A percentile compares a stretch with the other conserved stretches of the same genome.
phyloP scores from a whole-genome alignment of 2,329 filamentous ascomycete genomes.

The Myriosclerotinia duriaeana region DNA sequence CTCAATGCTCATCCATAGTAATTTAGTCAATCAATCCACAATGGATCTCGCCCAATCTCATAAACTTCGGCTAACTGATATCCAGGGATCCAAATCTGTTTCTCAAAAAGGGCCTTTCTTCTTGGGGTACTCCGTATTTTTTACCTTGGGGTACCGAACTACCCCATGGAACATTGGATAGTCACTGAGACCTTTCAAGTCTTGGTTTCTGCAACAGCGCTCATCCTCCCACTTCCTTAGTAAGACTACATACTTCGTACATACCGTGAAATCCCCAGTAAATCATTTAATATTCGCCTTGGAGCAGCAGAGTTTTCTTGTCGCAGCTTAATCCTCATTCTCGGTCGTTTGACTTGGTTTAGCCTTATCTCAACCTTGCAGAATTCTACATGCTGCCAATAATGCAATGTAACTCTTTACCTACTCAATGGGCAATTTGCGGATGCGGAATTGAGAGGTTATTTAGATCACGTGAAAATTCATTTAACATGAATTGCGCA shows the following conservation, averaged over 20 bases:
- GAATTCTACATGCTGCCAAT: background rate
- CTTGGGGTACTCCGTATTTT: conserved; percentile 20
- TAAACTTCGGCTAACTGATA: conserved; percentile 14
- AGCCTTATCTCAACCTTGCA: conserved; percentile 15
- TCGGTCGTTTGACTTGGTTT: conserved; percentile 3
- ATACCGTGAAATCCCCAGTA: conserved; percentile 4
- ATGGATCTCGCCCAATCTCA: conserved; percentile 4
- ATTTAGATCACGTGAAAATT: background rate
- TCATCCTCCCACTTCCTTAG: background rate
- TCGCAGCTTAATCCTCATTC: conserved; percentile 1
- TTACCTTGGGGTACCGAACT: conserved; percentile 12
- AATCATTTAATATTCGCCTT: background rate
- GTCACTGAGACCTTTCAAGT: background rate
- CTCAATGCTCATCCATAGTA: background rate
- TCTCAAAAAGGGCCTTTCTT: conserved; percentile 13
- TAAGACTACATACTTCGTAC: background rate
- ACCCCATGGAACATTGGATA: conserved; percentile 18
- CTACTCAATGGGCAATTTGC: conserved; percentile 2
- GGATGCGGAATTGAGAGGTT: background rate
- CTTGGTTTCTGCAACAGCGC: conserved; percentile 11
- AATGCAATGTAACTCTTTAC: conserved; percentile 18
- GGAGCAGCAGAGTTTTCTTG: conserved; percentile 4
- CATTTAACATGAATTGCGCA: background rate
- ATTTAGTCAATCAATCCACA: background rate
- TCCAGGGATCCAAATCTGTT: background rate